These are phyloP conservation scores for Nemania abortiva DNA, from an alignment of 2,329 filamentous ascomycete species.

Conservation along the genomic window DNA sequence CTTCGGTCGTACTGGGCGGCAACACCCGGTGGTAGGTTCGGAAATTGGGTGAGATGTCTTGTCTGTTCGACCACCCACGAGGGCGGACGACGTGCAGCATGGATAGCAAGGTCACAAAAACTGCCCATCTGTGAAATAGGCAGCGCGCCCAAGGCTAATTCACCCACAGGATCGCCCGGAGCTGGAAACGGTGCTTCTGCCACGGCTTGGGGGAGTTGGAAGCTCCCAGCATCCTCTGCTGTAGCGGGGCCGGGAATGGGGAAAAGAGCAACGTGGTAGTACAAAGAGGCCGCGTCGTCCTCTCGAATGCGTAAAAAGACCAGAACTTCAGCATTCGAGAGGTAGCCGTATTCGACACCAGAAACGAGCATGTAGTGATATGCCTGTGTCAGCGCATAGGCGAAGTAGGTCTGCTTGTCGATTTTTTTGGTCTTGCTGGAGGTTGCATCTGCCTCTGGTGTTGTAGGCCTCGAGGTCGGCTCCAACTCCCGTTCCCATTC, in stretches of 20 bases:
- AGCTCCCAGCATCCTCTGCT: background rate
- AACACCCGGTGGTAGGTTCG: background rate
- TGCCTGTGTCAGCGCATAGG: background rate
- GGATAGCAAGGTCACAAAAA: background rate
- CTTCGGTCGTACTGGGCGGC: too few relatives aligned
- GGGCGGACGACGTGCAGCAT: background rate
- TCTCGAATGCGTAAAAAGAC: background rate
- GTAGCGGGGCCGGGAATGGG: background rate
- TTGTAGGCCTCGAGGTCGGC: background rate
- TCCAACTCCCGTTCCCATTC: background rate
- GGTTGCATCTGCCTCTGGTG: background rate
- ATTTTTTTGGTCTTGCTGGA: background rate
- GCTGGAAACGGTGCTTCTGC: background rate
- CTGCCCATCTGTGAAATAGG: background rate
- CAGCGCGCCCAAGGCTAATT: background rate
- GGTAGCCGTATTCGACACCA: background rate
- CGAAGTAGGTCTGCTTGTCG: background rate
- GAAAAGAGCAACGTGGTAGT: background rate
- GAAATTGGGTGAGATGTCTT: background rate
- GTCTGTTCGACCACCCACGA: background rate
- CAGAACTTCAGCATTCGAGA: background rate
- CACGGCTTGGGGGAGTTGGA: background rate
- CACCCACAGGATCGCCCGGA: background rate
- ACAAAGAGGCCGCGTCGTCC: background rate
- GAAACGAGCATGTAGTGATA: background rate